A percentile compares a stretch with the other conserved stretches of the same genome.
Conservation (phyloP, 768 basidiomycete genomes). For the Pulveroboletus sp. region DNA sequence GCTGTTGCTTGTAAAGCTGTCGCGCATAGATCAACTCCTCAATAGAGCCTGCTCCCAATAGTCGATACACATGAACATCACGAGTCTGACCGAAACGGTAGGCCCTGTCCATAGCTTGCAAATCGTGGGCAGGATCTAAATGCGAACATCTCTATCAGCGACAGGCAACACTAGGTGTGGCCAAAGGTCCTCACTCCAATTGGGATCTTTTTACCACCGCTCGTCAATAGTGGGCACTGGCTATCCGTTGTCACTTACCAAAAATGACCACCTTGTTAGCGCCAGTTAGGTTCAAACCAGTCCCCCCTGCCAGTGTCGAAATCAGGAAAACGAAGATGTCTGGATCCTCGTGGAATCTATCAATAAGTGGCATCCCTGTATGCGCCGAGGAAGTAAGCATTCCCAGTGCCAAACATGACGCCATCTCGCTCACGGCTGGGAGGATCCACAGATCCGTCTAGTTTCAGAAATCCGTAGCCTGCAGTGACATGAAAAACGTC, state of each 20-base stretch:
- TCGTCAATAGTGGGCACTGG: not conserved
- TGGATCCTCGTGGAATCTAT: conserved; percentile 72
- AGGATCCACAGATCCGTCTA: conserved; percentile 76
- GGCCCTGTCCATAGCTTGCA: conserved; percentile 88
- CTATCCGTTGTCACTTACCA: conserved; percentile 40
- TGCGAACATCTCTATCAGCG: not conserved
- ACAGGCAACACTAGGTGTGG: not conserved
- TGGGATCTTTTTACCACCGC: conserved; percentile 57
- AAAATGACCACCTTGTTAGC: conserved; percentile 96
- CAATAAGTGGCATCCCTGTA: conserved; percentile 82
- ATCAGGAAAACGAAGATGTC: conserved; percentile 80
- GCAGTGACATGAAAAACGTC: not conserved
- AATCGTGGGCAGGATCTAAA: conserved; percentile 88
- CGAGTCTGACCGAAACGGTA: conserved; percentile 85
- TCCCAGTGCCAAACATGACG: not conserved
- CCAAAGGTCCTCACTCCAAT: conserved; percentile 76
- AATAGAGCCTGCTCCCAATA: conserved; percentile 82
- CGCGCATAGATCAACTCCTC: conserved; percentile 87
- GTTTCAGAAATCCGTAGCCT: conserved; percentile 62
- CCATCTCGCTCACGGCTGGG: conserved; percentile 51
- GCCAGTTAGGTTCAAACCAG: conserved; percentile 84
- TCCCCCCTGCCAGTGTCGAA: conserved; percentile 88
- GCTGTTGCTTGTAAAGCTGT: conserved; percentile 91
- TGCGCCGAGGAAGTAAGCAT: not conserved
- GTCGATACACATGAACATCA: conserved; percentile 78